phyloP scores from a whole-genome alignment of 192 early-diverging fungal genomes.

The Coemansia sp. region DNA sequence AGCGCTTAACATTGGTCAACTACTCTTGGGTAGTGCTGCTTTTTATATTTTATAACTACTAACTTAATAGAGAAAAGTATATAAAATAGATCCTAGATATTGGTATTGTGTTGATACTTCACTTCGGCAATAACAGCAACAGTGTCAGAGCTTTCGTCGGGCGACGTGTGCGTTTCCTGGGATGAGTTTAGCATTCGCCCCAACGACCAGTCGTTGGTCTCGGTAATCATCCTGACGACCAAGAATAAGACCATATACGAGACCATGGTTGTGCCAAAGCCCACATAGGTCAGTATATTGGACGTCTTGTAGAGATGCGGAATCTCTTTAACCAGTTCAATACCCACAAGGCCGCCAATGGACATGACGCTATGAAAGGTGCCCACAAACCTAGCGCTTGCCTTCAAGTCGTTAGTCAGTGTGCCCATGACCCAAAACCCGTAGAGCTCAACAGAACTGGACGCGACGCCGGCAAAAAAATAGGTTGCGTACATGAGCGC shows the following conservation, averaged over 20 bases:
- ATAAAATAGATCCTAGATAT: too few species aligned
- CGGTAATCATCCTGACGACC: conserved; percentile 32
- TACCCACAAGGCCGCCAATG: conserved; percentile 29
- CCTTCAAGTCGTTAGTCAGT: conserved; percentile 40
- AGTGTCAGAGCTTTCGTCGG: conserved; percentile 7
- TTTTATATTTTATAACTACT: too few species aligned
- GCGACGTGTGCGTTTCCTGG: neutral
- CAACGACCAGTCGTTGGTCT: conserved; percentile 43
- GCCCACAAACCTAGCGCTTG: conserved; percentile 38
- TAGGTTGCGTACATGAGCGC: conserved; percentile 19
- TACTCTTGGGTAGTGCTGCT: too few species aligned
- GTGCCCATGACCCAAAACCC: conserved; percentile 50
- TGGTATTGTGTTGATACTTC: conserved; percentile 19
- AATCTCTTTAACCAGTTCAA: conserved; percentile 17
- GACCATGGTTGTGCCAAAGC: conserved; percentile 3
- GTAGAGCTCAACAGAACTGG: conserved; percentile 41
- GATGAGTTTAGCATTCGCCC: conserved; percentile 15
- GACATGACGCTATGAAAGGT: conserved; percentile 37
- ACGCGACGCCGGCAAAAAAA: conserved; percentile 37
- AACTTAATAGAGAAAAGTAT: too few species aligned
- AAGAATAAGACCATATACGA: conserved; percentile 27
- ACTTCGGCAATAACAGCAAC: conserved; percentile 22
- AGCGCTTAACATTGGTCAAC: too few species aligned
- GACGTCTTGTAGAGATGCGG: conserved; percentile 10
- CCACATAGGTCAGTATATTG: conserved; percentile 27